Conservation (phyloP, 148 eudicot genomes). For the Chenopodium berlandieri region DNA sequence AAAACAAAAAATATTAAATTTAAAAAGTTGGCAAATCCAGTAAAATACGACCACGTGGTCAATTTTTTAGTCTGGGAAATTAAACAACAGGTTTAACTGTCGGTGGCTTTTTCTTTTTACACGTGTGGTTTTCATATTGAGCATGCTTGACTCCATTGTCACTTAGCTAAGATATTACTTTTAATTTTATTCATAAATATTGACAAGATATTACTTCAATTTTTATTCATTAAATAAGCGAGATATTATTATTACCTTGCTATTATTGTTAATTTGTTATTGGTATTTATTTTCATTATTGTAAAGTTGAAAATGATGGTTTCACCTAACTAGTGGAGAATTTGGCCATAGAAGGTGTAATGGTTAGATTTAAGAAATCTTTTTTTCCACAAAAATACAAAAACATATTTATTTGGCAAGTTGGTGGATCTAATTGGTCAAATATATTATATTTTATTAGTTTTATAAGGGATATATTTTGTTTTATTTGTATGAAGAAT, state of each 20-base stretch:
- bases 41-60: not conserved
- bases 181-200: not conserved
- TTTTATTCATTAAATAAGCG: too few species aligned
- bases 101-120: not conserved
- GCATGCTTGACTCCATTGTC: not conserved
- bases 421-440: too few species aligned
- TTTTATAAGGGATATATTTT: too few species aligned
- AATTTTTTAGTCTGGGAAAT: not conserved
- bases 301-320: not conserved
- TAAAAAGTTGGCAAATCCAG: not conserved
- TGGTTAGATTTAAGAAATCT: not conserved
- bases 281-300: not conserved
- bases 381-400: not conserved
- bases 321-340: not conserved
- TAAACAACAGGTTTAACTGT: not conserved
- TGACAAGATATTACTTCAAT: too few species aligned
- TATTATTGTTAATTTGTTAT: not conserved
- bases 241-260: not conserved
- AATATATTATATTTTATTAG: too few species aligned
- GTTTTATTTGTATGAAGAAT: too few species aligned
- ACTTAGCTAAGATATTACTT: not conserved
- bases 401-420: too few species aligned
- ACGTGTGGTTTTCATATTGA: conserved; percentile 17
- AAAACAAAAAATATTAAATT: too few species aligned
- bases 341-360: not conserved